phyloP scores from a whole-genome alignment of 371 early-diverging fungal species.

The Syncephalis plumigaleata region DNA sequence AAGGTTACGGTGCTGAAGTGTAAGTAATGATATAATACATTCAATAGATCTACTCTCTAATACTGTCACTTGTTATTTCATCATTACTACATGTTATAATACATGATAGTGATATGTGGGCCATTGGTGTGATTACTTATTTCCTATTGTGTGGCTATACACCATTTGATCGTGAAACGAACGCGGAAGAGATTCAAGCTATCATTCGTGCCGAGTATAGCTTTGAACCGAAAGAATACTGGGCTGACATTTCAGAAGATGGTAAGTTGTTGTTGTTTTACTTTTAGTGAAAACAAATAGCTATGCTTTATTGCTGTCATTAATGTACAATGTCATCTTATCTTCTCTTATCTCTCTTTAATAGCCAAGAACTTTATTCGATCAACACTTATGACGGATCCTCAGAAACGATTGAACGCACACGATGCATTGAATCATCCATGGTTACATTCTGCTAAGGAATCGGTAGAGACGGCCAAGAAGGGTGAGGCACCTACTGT shows the following conservation, averaged over 20 bases:
- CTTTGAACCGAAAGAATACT: conserved; percentile 59
- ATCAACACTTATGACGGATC: conserved; percentile 51
- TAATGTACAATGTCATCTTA: too few species aligned
- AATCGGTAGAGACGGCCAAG: neutral
- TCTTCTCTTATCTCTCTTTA: neutral
- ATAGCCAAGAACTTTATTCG: conserved; percentile 71
- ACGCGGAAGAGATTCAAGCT: conserved; percentile 39
- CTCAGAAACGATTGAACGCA: conserved; percentile 56
- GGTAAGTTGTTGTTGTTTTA: conserved; percentile 6
- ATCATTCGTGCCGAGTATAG: conserved; percentile 55
- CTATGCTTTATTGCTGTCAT: too few species aligned
- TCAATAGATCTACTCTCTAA: too few species aligned
- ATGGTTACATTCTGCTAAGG: conserved; percentile 23
- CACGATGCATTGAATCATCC: conserved; percentile 50
- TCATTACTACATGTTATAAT: conserved; percentile 5
- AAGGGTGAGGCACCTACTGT: neutral
- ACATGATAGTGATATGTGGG: conserved; percentile 69
- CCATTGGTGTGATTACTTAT: conserved; percentile 82
- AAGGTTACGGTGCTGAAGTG: conserved; percentile 46
- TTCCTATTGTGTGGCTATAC: conserved; percentile 76
- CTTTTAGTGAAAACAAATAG: too few species aligned
- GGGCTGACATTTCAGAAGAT: conserved; percentile 28
- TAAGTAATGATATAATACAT: conserved; percentile 5
- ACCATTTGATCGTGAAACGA: conserved; percentile 68
- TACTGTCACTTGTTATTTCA: too few species aligned